Evolutionary conservation across 2,329 filamentous ascomycete species (phyloP), one percentile per base, ranked within the genome.

Genomic region (Aspergillus pseudotamarii): DNA sequence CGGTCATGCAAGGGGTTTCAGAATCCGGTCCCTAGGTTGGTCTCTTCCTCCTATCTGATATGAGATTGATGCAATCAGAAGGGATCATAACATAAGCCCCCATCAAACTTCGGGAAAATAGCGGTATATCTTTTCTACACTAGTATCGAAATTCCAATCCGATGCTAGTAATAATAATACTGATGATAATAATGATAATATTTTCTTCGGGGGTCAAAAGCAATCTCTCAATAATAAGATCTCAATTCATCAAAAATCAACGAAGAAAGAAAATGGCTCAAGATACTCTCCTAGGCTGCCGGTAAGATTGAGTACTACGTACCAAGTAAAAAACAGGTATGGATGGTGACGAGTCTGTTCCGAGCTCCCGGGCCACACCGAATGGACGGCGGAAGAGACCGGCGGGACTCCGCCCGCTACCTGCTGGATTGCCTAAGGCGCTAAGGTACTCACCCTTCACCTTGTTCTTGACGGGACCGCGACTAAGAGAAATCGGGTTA

Each of bases 321-420:
- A 21, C 34, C 21, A 48, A 19, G 30, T 26, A 14, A 19, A 53
- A 57, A 36, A 55, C 51, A 30, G 51, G 51, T 62, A 60, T 28
- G 12, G 12, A 54, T 66, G 55, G 64, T 62, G 36, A 63, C 64
- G 12, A 21, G 65, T 63, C 50, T 38, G 34, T 63, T 57, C 61
- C 45, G 57, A 59, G 32, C 38, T 67, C 59, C 64, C 63, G 62
- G 59, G 23, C 60, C 60, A 61, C 56, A 68, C 61, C 63, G 59
- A 66, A 41, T 61, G 53, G 60, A 38, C 68, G 63, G 70, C 70
- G 68, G 70, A 72, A 70, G 36, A 65, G 65, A 59, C 68, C 69
- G 69, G 70, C 70, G 70, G 70, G 69, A 71, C 67, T 67, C 66
- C 69, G 68, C 69, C 66, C 65, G 54, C 60, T 61, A 21, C 50